Evolutionary conservation across 371 early-diverging fungal genomes (phyloP), one percentile per base, ranked within the genome.

Genomic region (Rhizomucor pusillus): DNA sequence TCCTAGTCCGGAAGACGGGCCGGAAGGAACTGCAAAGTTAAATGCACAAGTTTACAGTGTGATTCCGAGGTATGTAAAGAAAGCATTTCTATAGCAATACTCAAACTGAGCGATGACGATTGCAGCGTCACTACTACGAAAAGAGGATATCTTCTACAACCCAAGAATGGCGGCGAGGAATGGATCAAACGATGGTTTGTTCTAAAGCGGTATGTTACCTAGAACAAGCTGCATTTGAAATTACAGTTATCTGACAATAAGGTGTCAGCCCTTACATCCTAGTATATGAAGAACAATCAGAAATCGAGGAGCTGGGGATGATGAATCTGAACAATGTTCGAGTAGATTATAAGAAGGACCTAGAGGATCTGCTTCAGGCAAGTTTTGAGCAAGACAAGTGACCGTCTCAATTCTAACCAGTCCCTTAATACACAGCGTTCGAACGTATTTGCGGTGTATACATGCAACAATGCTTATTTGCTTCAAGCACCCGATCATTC

Each of bases 161-260:
- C 84, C 23, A 80, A 89, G 47, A 69, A 79, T 47, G 70, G 77
- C 6, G 63, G 76, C 24, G 88, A 87, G 47, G 56, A 62, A 23
- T 95, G 95, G 95, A 68, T 79, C 5, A 82, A 85, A 51, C 79
- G 87, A 5, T 93, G 88, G 89, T 84, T 91, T 68, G 91, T 93
- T 33, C 78, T 95, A 47, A 86, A 91, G 39, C 75, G 88, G 68
- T 80, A 73, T 53, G 24, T 13, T 79, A 77, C 56, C 60, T 63
- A 51, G 59, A 63, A 54, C 67, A 69, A 50, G 33, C 7, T 13
- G 20, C 22, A 29, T 29, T 29, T 29, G 29, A 7, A 7, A 29
- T 29, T 29, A 29, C 29, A 29, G 5, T 29, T 29, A 5, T 5
- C 29, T 29, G 29, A 29, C 29, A 29, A 29, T 3, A 29, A 7